Evolutionary conservation across 768 basidiomycete species (phyloP).

Genomic region (Lanmaoa rubissima): DNA sequence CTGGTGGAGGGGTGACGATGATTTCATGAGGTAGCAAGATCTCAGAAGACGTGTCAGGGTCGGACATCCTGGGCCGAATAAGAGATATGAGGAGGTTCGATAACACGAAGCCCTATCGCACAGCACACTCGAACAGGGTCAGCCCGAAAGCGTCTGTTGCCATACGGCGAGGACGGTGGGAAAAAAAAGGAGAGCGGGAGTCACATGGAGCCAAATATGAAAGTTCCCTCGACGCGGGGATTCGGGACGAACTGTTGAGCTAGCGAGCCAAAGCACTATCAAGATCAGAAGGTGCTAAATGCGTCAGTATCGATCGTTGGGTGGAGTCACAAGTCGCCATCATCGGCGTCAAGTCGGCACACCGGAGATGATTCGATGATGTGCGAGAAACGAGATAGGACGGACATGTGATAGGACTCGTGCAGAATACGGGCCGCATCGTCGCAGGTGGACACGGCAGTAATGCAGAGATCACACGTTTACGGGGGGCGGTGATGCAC

Average conservation of each 20-base stretch:
- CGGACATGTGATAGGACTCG: constrained; percentile 6
- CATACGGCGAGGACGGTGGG: constrained; percentile 1
- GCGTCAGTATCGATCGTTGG: neutral
- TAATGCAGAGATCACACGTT: neutral
- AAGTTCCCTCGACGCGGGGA: constrained; percentile 16
- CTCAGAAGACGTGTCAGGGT: constrained; percentile 8
- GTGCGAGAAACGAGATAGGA: neutral
- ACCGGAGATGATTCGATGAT: constrained; percentile 1
- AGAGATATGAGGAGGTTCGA: neutral
- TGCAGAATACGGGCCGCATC: neutral
- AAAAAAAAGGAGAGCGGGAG: neutral
- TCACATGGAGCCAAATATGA: constrained; percentile 18
- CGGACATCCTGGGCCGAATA: constrained; percentile 14
- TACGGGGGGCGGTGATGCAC: too few species aligned
- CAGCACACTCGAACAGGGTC: constrained; percentile 19
- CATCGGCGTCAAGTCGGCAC: constrained; percentile 6
- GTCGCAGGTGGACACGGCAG: neutral
- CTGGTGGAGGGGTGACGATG: constrained; percentile 41
- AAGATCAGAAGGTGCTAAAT: constrained; percentile 1
- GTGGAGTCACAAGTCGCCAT: neutral
- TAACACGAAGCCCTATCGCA: constrained; percentile 9
- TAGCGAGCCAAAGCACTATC: constrained; percentile 14
- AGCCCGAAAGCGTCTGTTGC: neutral
- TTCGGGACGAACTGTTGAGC: constrained; percentile 3
- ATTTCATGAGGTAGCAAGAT: constrained; percentile 54